Conservation (phyloP, 1,139 yeast genomes). For the Pichia sp. region DNA sequence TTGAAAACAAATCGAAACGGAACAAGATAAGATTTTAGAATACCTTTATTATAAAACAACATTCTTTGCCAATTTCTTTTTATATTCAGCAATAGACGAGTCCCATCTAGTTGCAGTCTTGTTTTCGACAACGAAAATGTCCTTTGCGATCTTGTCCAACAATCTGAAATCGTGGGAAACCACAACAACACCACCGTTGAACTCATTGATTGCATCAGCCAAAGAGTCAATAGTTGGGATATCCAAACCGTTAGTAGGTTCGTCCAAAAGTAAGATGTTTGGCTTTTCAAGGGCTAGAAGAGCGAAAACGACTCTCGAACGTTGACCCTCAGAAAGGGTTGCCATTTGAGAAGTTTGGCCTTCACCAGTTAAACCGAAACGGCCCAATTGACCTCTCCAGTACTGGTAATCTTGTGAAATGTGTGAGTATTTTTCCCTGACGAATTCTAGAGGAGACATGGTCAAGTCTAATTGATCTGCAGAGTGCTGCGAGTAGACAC, state of each 20-base stretch:
- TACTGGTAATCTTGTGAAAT: conserved; percentile 97
- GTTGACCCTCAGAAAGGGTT: conserved; percentile 96
- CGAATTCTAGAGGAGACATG: conserved; percentile 92
- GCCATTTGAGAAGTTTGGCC: conserved; percentile 99
- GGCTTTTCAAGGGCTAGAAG: conserved; percentile 92
- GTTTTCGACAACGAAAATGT: conserved; percentile 91
- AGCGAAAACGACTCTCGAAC: conserved; percentile 98
- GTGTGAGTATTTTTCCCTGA: conserved; percentile 83
- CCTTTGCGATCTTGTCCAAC: conserved; percentile 95
- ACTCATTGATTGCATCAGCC: conserved; percentile 91
- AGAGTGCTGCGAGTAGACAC: conserved; percentile 98
- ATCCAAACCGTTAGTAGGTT: conserved; percentile 99
- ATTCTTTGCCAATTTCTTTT: conserved; percentile 85
- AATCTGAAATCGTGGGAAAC: conserved; percentile 99
- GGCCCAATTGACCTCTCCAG: conserved; percentile 98
- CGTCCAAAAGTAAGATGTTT: conserved; percentile 90
- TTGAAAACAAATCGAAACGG: not conserved
- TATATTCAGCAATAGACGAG: conserved; percentile 83
- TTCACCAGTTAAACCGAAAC: conserved; percentile 98
- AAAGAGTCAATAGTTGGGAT: conserved; percentile 96
- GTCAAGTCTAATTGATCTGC: conserved; percentile 96
- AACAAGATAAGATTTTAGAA: not conserved
- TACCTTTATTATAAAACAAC: conserved; percentile 54
- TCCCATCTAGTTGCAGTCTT: conserved; percentile 97
- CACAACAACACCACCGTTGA: conserved; percentile 97